Percentiles rank a stretch among this genome's conserved stretches.
Conservation (phyloP, 2,329 filamentous ascomycete genomes). For the Coniochaeta sp. region DNA sequence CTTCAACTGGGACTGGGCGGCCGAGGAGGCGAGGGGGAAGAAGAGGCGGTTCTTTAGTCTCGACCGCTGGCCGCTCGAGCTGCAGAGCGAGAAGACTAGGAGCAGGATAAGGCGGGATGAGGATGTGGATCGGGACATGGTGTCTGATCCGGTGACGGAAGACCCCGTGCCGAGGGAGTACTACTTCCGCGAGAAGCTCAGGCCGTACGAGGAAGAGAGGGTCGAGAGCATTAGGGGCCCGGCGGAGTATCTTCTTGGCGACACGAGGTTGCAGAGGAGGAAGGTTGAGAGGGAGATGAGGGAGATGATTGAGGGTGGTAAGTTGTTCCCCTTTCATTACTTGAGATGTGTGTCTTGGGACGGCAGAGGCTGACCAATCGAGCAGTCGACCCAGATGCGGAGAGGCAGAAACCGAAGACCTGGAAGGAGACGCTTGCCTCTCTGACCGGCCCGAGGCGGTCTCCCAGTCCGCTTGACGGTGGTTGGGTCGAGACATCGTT, state of each 20-base stretch:
- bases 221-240: conserved; percentile 23
- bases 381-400: not conserved
- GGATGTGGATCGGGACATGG: conserved; percentile 17
- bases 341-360: not conserved
- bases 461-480: not conserved
- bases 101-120: conserved; percentile 20
- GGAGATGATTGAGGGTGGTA: conserved; percentile 16
- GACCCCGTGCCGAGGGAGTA: conserved; percentile 17
- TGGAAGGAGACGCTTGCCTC: not conserved
- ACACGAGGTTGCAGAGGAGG: conserved; percentile 28
- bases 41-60: conserved; percentile 33
- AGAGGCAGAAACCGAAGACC: not conserved
- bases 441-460: not conserved
- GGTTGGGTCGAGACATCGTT: not conserved
- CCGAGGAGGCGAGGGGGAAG: conserved; percentile 14
- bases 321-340: too few species aligned
- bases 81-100: conserved; percentile 26
- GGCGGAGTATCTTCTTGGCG: conserved; percentile 27
- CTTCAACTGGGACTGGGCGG: conserved; percentile 29
- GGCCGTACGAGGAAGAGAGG: conserved; percentile 15
- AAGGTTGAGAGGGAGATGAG: too few species aligned
- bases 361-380: not conserved
- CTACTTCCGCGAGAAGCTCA: conserved; percentile 14
- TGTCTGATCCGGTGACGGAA: conserved; percentile 19
- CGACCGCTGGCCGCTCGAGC: conserved; percentile 38